Evolutionary conservation across 2,329 filamentous ascomycete species (phyloP).

Genomic region (Pseudogymnoascus sp.): DNA sequence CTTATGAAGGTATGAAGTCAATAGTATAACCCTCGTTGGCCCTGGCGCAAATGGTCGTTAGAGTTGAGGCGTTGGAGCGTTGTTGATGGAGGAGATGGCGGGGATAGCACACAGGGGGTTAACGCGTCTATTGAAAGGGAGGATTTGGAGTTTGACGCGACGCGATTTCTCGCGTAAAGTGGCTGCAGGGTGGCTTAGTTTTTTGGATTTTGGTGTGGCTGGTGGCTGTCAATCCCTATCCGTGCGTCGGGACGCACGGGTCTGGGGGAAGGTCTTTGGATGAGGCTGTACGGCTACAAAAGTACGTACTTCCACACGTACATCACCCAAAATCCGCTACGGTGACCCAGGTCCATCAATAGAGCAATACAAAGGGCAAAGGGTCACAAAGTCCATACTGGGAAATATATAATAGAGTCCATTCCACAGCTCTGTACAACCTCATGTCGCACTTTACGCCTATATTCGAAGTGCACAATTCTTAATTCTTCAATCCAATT

Average conservation of each 20-base stretch:
- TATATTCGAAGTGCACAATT: not conserved
- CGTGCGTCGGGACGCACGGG: not conserved
- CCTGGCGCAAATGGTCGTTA: not conserved
- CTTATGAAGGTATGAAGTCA: not conserved
- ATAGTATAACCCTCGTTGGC: not conserved
- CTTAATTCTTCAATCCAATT: not conserved
- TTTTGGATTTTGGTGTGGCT: not conserved
- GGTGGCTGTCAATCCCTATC: not conserved
- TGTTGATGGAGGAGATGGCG: not conserved
- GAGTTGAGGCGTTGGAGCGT: not conserved
- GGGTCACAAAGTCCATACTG: not conserved
- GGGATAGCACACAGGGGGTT: not conserved
- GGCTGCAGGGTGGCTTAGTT: conserved; percentile 2
- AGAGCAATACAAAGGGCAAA: not conserved
- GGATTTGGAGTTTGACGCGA: conserved; percentile 6
- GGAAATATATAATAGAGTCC: not conserved
- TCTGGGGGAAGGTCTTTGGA: not conserved
- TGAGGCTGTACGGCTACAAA: not conserved
- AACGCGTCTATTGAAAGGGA: conserved; percentile 3
- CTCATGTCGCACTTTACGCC: not conserved
- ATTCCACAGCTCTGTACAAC: not conserved
- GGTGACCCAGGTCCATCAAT: not conserved
- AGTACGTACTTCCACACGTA: not conserved
- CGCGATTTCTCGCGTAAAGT: conserved; percentile 9
- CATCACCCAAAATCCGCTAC: not conserved